Base-by-base conservation (phyloP, 306 rosid species). In the Glycine soja region DNA sequence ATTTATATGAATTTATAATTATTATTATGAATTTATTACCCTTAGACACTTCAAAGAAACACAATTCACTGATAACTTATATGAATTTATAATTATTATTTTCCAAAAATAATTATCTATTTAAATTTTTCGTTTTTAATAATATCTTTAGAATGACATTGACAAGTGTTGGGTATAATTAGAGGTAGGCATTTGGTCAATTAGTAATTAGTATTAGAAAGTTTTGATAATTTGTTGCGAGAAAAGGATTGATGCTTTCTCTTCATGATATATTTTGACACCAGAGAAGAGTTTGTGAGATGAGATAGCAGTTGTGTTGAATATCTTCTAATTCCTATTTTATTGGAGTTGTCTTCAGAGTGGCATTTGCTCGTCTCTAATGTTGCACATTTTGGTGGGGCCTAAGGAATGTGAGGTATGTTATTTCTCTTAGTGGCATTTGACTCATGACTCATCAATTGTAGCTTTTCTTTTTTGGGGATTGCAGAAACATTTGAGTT, bases 401-500 rank as follows among this genome's bases (percentile, higher is more conserved):
- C n/a, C n/a, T n/a, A n/a, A n/a, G n/a, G n/a, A n/a, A n/a, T n/a
- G n/a, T n/a, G n/a, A n/a, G n/a, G n/a, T n/a, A n/a, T n/a, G n/a
- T n/a, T n/a, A n/a, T n/a, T n/a, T n/a, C n/a, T n/a, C n/a, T n/a
- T n/a, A n/a, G n/a, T n/a, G n/a, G n/a, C n/a, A 58, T 32, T 2
- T 18, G 69, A 30, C 8, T 72, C 54, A 59, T 18, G 69, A 30
- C 8, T 72, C 54, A 59, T 63, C 16, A 36, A 18, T 69, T 67
- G 45, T 67, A 61, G 73, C 50, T 69, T 78, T 42, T 48, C 47
- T 42, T 82, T n/a, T 43, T 30, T 48, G 80, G 34, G 19, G 67
- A 14, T 58, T 78, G 79, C 89, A 95, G 99, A 90, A 85, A 95
- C 94, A 83, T 93, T 95, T 70, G 87, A 95, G 91, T 85, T 95